Conservation (phyloP, 2,329 filamentous ascomycete species). For the Didymella glomerata region DNA sequence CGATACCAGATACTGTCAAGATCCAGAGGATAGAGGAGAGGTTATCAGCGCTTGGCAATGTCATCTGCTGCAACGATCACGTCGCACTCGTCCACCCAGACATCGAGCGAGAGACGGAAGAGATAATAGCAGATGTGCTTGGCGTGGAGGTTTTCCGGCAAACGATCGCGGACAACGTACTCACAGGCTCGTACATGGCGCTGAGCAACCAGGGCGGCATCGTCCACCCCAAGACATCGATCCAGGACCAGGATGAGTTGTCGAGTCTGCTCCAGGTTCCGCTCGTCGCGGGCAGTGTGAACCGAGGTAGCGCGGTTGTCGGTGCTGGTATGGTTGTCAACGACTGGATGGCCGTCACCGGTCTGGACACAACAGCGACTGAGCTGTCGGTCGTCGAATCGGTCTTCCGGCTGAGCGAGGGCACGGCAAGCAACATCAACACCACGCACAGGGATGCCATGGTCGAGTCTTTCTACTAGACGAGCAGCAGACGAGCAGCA, state of each 20-base stretch:
- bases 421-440: conserved; percentile 78
- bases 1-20: conserved; percentile 87
- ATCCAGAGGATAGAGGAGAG: conserved; percentile 98
- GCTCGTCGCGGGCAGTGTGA: conserved; percentile 91
- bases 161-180: conserved; percentile 95
- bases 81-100: conserved; percentile 96
- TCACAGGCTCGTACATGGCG: conserved; percentile 96
- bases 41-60: conserved; percentile 92
- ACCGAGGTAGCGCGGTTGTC: conserved; percentile 92
- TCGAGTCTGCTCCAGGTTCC: conserved; percentile 93
- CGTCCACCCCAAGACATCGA: conserved; percentile 95
- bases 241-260: conserved; percentile 98
- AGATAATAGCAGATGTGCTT: conserved; percentile 95
- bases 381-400: conserved; percentile 96
- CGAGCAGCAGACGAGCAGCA: too few relatives aligned
- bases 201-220: conserved; percentile 95
- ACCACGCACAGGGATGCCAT: conserved; percentile 94
- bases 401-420: conserved; percentile 93
- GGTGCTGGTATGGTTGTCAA: conserved; percentile 97
- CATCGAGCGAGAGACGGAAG: conserved; percentile 95
- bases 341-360: conserved; percentile 93
- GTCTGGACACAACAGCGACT: conserved; percentile 94
- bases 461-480: conserved; percentile 97
- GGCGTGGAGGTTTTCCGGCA: conserved; percentile 91
- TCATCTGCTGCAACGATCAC: conserved; percentile 96